Evolutionary conservation across 75 land plant genomes (phyloP).

Genomic region (Selaginella moellendorffii): DNA sequence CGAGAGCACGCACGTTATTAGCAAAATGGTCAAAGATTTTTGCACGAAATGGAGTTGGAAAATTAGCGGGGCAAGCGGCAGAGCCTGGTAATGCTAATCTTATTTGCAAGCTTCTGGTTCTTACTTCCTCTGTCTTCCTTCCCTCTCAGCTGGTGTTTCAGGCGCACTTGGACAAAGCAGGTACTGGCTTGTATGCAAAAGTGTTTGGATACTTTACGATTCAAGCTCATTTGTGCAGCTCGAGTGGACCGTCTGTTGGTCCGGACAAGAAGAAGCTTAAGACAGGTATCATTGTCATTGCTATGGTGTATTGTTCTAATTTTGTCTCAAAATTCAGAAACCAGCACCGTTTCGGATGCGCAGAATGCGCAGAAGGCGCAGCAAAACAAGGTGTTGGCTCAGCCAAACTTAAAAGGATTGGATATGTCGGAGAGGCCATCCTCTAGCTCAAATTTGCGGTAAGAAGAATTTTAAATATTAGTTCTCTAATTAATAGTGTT

Average conservation of each 20-base stretch:
- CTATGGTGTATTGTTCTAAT: background rate
- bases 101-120: background rate
- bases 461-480: background rate
- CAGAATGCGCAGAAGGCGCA: background rate
- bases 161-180: background rate
- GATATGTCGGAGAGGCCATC: background rate
- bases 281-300: background rate
- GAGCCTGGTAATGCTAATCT: background rate
- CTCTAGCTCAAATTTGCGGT: background rate
- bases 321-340: too few species aligned
- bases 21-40: slow-evolving; percentile 61
- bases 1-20: slow-evolving; percentile 58
- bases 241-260: background rate
- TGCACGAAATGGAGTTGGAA: background rate
- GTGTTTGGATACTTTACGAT: background rate
- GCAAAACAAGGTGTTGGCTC: background rate
- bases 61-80: background rate
- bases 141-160: background rate
- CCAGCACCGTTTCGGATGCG: too few species aligned
- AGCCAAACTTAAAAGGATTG: background rate
- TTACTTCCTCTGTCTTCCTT: background rate
- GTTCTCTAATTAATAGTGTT: too few species aligned
- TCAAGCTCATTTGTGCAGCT: background rate
- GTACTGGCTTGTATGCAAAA: background rate
- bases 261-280: background rate